Evolutionary conservation across 805 yeast genomes (phyloP).

Genomic region (Candida ovalis): DNA sequence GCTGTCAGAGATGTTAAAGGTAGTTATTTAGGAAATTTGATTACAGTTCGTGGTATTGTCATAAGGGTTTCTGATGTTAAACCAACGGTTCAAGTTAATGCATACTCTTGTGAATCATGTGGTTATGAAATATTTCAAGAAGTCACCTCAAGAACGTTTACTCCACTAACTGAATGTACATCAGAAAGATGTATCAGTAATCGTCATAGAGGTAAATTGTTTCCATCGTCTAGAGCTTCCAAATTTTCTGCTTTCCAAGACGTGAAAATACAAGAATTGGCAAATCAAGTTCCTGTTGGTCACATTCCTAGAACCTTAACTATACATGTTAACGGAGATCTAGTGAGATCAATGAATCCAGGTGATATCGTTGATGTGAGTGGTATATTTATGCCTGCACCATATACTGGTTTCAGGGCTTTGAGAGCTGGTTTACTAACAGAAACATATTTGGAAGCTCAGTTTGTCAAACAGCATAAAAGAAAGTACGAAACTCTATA

Average conservation of each 20-base stretch:
- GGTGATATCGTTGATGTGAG: slow-evolving; percentile 94
- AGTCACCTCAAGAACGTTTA: slow-evolving; percentile 76
- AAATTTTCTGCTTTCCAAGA: slow-evolving; percentile 95
- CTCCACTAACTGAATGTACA: slow-evolving; percentile 85
- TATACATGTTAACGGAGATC: slow-evolving; percentile 86
- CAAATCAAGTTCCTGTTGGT: slow-evolving; percentile 96
- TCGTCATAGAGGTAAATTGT: slow-evolving; percentile 81
- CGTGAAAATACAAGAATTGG: slow-evolving; percentile 88
- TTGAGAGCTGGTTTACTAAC: slow-evolving; percentile 89
- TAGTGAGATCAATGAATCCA: slow-evolving; percentile 83
- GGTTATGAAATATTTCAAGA: slow-evolving; percentile 97
- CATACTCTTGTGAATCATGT: slow-evolving; percentile 96
- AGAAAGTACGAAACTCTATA: slow-evolving; percentile 71
- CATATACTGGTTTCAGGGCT: slow-evolving; percentile 94
- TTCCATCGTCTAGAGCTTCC: slow-evolving; percentile 92
- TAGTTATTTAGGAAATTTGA: slow-evolving; percentile 73
- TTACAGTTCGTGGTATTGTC: slow-evolving; percentile 90
- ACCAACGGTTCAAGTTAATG: slow-evolving; percentile 86
- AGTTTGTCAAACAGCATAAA: slow-evolving; percentile 81
- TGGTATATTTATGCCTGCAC: slow-evolving; percentile 90
- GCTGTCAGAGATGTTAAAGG: slow-evolving; percentile 93
- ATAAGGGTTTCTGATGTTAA: slow-evolving; percentile 96
- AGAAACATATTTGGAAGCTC: slow-evolving; percentile 90
- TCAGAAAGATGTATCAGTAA: slow-evolving; percentile 76
- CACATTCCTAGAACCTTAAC: slow-evolving; percentile 89